phyloP scores from a whole-genome alignment of 2,329 filamentous ascomycete species.

The Emergomyces africanus region DNA sequence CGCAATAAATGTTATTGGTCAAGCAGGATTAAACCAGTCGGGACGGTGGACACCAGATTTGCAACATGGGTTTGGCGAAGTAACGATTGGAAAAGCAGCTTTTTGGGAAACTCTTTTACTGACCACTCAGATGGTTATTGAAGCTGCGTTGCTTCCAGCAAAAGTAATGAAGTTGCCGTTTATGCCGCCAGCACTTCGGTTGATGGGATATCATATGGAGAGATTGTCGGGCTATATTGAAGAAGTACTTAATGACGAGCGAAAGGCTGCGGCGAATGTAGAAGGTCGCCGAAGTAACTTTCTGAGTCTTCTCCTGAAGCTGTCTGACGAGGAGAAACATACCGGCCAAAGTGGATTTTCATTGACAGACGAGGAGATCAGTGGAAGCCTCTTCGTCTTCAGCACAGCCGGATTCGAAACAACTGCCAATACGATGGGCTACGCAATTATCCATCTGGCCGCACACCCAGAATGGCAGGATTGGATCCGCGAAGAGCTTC shows the following conservation, averaged over 20 bases:
- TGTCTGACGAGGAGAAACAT: slow-evolving; percentile 16
- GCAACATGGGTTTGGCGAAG: slow-evolving; percentile 10
- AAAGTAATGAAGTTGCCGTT: slow-evolving; percentile 14
- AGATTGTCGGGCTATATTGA: slow-evolving; percentile 17
- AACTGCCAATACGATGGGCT: slow-evolving; percentile 39
- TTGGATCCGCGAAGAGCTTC: slow-evolving; percentile 39
- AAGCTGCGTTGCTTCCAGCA: slow-evolving; percentile 18
- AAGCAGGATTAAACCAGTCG: slow-evolving; percentile 22
- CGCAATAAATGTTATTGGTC: slow-evolving; percentile 28
- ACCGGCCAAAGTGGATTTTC: slow-evolving; percentile 16
- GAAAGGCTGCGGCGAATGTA: not conserved
- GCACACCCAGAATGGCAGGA: slow-evolving; percentile 37
- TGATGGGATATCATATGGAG: slow-evolving; percentile 17
- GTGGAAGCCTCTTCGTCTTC: slow-evolving; percentile 37
- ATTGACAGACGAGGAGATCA: slow-evolving; percentile 28
- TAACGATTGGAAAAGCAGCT: slow-evolving; percentile 9
- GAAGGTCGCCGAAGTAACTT: slow-evolving; percentile 14
- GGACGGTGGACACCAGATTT: slow-evolving; percentile 17
- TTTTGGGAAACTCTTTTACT: slow-evolving; percentile 25
- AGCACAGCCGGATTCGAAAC: slow-evolving; percentile 38
- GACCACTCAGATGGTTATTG: slow-evolving; percentile 17
- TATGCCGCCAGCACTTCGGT: slow-evolving; percentile 16
- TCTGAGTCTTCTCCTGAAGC: slow-evolving; percentile 19
- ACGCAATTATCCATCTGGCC: slow-evolving; percentile 36
- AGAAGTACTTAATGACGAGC: slow-evolving; percentile 18